A percentile compares a stretch with the other conserved stretches of the same genome.
These are phyloP conservation scores for Aspergillus leporis DNA, from an alignment of 495 filamentous ascomycete genomes.

Conservation along the genomic window DNA sequence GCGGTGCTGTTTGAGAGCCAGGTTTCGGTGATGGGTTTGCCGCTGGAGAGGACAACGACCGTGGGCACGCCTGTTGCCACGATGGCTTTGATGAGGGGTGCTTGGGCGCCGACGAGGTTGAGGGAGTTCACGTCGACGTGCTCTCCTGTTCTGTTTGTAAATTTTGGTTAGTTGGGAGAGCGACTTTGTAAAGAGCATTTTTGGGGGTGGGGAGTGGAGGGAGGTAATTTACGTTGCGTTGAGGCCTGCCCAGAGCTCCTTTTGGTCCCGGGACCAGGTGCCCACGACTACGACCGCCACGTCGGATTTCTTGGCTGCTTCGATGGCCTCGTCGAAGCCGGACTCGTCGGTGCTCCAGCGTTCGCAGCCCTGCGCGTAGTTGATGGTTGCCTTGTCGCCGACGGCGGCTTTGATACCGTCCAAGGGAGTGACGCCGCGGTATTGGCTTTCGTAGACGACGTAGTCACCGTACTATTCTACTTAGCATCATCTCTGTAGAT, in stretches of 20 bases:
- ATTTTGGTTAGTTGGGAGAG: slow-evolving; percentile 2
- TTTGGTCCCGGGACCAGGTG: slow-evolving; percentile 72
- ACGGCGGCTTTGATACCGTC: slow-evolving; percentile 64
- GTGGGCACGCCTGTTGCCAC: slow-evolving; percentile 66
- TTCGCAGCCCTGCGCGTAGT: slow-evolving; percentile 69
- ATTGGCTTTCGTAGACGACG: slow-evolving; percentile 60
- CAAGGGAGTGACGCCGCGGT: slow-evolving; percentile 63
- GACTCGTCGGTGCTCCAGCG: slow-evolving; percentile 69
- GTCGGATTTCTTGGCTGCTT: slow-evolving; percentile 63
- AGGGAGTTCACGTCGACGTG: slow-evolving; percentile 64
- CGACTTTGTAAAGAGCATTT: too few relatives aligned
- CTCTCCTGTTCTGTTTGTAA: slow-evolving; percentile 62
- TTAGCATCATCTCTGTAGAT: background rate
- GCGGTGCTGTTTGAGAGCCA: slow-evolving; percentile 63
- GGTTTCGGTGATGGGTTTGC: slow-evolving; percentile 67
- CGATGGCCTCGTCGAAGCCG: slow-evolving; percentile 61
- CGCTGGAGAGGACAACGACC: slow-evolving; percentile 66
- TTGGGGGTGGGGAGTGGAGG: background rate
- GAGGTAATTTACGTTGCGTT: slow-evolving; percentile 56
- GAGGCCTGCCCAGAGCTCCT: slow-evolving; percentile 63
- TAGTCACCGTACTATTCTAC: slow-evolving; percentile 62
- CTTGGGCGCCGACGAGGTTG: slow-evolving; percentile 69
- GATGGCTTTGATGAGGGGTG: slow-evolving; percentile 61
- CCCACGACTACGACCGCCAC: slow-evolving; percentile 71
- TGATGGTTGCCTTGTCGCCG: slow-evolving; percentile 51